These are phyloP conservation scores for Phyllostachys edulis DNA, from an alignment of 176 grass and related monocot species.

Conservation along the genomic window DNA sequence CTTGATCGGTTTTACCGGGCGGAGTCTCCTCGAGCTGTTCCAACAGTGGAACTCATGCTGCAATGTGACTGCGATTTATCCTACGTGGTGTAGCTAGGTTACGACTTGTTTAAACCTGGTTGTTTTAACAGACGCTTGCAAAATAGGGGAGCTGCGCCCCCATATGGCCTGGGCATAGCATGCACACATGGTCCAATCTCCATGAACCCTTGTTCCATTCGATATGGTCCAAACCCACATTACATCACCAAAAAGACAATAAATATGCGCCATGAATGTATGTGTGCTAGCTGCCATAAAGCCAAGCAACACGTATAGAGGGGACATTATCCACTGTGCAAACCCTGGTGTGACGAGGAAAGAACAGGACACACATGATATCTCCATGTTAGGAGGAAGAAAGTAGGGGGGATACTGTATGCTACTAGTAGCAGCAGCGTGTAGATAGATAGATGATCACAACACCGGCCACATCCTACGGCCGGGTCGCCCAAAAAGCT, in stretches of 20 bases:
- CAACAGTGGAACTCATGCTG: background rate
- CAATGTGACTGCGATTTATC: no score
- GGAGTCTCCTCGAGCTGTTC: no score
- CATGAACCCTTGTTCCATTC: background rate
- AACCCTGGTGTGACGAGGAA: slow-evolving; percentile 39
- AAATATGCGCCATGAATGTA: background rate
- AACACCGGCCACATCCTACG: background rate
- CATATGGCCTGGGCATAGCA: background rate
- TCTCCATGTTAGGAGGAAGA: slow-evolving; percentile 31
- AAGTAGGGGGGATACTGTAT: background rate
- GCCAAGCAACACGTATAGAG: background rate
- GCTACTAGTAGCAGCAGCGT: no score
- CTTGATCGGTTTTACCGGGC: no score
- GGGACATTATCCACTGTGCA: background rate
- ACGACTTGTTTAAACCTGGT: no score
- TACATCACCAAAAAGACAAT: background rate
- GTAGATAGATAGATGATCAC: no score
- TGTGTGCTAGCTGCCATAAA: background rate
- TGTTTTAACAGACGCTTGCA: no score
- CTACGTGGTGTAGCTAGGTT: no score
- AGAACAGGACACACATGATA: slow-evolving; percentile 38
- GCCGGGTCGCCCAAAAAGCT: slow-evolving; percentile 18
- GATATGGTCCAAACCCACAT: background rate
- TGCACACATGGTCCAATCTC: background rate
- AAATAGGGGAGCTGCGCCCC: background rate